Evolutionary conservation across 2,329 filamentous ascomycete genomes (phyloP).

Genomic region (Cercospora nicotianae): DNA sequence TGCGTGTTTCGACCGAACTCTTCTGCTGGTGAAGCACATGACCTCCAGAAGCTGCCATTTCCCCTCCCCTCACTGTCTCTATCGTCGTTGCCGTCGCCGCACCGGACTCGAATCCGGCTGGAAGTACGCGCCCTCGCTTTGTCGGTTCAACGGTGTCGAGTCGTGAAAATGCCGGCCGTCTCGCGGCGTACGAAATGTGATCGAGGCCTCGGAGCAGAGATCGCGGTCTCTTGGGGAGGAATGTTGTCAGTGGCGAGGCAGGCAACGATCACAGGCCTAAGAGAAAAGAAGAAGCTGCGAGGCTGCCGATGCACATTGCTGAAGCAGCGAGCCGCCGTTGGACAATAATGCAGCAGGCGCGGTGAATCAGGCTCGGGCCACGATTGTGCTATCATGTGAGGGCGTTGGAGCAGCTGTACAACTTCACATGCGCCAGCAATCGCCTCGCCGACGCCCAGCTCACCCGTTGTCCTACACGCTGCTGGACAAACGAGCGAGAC

Average conservation of each 20-base stretch:
- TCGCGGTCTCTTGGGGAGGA: not conserved
- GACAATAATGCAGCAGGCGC: not conserved
- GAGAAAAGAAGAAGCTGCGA: slow-evolving; percentile 9
- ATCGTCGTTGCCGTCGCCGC: slow-evolving; percentile 3
- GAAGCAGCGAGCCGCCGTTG: not conserved
- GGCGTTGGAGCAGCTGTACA: not conserved
- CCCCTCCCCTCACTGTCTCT: slow-evolving; percentile 14
- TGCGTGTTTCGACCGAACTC: slow-evolving; percentile 30
- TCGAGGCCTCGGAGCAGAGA: not conserved
- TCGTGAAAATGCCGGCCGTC: not conserved
- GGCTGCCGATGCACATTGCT: slow-evolving; percentile 4
- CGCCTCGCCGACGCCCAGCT: slow-evolving; percentile 9
- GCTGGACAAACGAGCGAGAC: not conserved
- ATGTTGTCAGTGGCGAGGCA: slow-evolving; percentile 2
- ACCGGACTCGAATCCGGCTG: not conserved
- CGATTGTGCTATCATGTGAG: slow-evolving; percentile 5
- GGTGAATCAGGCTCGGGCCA: not conserved
- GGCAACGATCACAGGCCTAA: not conserved
- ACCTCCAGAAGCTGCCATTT: slow-evolving; percentile 37
- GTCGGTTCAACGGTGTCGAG: not conserved
- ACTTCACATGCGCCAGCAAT: slow-evolving; percentile 10
- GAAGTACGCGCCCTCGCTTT: not conserved
- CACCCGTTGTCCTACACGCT: not conserved
- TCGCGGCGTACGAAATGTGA: not conserved
- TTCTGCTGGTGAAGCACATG: slow-evolving; percentile 44